These are phyloP conservation scores for Drechmeria coniospora DNA, from an alignment of 2,329 filamentous ascomycete species.

Conservation along the genomic window DNA sequence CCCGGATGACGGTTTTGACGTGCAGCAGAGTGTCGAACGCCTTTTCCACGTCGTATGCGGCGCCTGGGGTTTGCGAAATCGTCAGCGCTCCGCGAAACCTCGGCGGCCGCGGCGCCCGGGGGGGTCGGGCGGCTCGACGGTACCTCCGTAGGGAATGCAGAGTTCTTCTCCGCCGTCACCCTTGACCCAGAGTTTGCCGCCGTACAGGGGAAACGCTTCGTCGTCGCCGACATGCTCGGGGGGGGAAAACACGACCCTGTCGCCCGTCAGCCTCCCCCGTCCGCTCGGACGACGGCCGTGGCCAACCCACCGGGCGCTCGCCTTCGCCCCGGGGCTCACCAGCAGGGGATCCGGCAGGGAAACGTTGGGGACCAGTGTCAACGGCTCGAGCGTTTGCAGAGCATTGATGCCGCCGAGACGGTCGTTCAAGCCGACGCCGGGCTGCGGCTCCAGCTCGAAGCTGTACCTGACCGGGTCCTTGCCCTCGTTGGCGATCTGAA, in stretches of 20 bases:
- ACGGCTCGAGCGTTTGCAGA: constrained; percentile 13
- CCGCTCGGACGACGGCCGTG: background rate
- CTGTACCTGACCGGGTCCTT: constrained; percentile 22
- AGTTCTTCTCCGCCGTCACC: constrained; percentile 24
- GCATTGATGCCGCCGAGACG: constrained; percentile 13
- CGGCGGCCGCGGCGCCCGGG: no score
- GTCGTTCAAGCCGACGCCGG: constrained; percentile 20
- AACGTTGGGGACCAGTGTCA: constrained; percentile 13
- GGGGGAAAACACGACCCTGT: constrained; percentile 15
- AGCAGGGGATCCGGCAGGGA: constrained; percentile 12
- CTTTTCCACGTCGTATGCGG: constrained; percentile 22
- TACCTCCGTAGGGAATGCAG: constrained; percentile 25
- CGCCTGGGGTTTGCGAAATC: no score
- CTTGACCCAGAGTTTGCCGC: constrained; percentile 25
- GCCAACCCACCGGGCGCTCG: constrained; percentile 11
- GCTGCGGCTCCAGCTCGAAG: constrained; percentile 23
- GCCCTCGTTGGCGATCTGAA: constrained; percentile 28
- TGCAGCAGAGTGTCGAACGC: constrained; percentile 22
- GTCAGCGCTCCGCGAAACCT: no score
- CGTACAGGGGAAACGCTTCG: constrained; percentile 25
- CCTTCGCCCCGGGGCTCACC: constrained; percentile 14
- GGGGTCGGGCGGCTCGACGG: no score
- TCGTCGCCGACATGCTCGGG: constrained; percentile 15
- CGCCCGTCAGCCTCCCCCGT: no score
- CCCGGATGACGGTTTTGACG: no score